Evolutionary conservation across 1,284 basidiomycete species (phyloP).

Genomic region (Fereydounia khargensis): DNA sequence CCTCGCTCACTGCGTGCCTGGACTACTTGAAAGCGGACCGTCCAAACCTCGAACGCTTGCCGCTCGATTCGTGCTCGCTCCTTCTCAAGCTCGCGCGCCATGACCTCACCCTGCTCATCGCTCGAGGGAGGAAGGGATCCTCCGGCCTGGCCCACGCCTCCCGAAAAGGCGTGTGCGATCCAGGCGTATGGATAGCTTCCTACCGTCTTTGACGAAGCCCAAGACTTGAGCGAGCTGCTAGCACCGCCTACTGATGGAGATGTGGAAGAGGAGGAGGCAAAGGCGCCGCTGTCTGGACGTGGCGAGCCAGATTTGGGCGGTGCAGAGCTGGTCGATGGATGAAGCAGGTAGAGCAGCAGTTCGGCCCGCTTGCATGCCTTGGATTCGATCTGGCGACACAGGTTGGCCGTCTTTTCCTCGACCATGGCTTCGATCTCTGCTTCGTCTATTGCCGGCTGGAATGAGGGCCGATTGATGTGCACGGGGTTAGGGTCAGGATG

Average conservation of each 20-base stretch:
- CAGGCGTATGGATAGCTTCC: constrained; percentile 16
- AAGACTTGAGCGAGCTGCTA: constrained; percentile 3
- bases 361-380: background rate
- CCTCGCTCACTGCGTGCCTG: background rate
- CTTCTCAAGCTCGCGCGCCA: background rate
- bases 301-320: too few species aligned
- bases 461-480: too few species aligned
- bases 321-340: too few species aligned
- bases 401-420: background rate
- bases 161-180: constrained; percentile 24
- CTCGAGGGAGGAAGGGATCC: background rate
- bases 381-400: background rate
- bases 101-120: background rate
- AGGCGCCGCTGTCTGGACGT: too few species aligned
- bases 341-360: background rate
- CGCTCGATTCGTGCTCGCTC: background rate
- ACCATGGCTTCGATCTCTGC: constrained; percentile 6
- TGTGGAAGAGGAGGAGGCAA: background rate
- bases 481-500: too few species aligned
- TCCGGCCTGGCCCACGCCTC: constrained; percentile 11
- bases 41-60: constrained; percentile 13
- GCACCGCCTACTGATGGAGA: background rate
- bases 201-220: constrained; percentile 7
- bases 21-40: constrained; percentile 1
- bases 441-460: constrained; percentile 16